Evolutionary conservation across 805 yeast species (phyloP).

Genomic region (Suhomyces emberorum): DNA sequence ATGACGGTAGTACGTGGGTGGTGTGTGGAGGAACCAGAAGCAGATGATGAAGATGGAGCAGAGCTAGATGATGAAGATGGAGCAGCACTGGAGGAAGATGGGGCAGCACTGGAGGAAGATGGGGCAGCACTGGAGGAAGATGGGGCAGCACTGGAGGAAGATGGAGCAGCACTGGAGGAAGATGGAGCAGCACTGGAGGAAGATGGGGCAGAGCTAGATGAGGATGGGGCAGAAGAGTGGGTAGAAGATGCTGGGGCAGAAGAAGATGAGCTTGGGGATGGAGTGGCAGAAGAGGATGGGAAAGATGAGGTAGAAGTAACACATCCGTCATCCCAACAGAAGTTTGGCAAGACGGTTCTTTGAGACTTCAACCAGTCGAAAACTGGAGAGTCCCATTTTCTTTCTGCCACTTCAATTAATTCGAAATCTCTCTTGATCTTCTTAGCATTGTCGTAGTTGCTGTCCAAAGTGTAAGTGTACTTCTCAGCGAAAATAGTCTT

Average conservation of each 20-base stretch:
- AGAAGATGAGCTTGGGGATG: constrained; percentile 5
- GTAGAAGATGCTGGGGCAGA: constrained; percentile 2
- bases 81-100: constrained; percentile 4
- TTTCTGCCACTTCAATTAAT: constrained; percentile 1
- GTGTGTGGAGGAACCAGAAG: constrained; percentile 1
- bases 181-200: constrained; percentile 2
- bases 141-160: background rate
- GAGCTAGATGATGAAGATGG: constrained; percentile 4
- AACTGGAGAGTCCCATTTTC: constrained; percentile 7
- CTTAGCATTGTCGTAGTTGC: constrained; percentile 5
- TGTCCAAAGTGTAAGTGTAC: constrained; percentile 9
- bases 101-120: constrained; percentile 2
- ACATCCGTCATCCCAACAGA: constrained; percentile 12
- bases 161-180: background rate
- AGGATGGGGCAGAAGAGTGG: constrained; percentile 2
- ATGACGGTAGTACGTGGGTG: constrained; percentile 17
- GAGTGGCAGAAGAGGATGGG: constrained; percentile 7
- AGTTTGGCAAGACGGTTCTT: constrained; percentile 15
- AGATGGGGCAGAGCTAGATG: constrained; percentile 3
- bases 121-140: background rate
- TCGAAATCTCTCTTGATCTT: constrained; percentile 8
- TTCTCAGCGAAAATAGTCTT: constrained; percentile 9
- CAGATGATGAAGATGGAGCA: constrained; percentile 1
- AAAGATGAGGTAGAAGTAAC: constrained; percentile 6
- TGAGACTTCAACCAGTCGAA: constrained; percentile 7